These are phyloP conservation scores for Phialocephala subalpina DNA, from an alignment of 2,329 filamentous ascomycete genomes.

Conservation along the genomic window DNA sequence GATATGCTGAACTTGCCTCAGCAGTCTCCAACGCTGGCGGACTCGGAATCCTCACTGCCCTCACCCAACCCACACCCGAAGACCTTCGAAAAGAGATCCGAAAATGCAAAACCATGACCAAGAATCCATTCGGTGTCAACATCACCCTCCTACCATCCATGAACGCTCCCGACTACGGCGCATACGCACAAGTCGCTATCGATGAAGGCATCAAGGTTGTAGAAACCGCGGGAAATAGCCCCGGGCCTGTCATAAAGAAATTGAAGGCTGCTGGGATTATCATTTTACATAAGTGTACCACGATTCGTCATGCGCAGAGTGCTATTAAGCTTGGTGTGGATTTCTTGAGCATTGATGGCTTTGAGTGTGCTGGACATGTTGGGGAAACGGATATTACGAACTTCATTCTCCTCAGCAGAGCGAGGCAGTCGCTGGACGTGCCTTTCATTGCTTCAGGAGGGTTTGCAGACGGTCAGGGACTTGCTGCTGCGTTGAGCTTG, in stretches of 20 bases:
- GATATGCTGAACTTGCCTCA: conserved; percentile 79
- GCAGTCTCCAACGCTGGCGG: conserved; percentile 85
- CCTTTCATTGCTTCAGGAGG: conserved; percentile 97
- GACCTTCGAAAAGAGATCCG: conserved; percentile 94
- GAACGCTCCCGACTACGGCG: conserved; percentile 89
- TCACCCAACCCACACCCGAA: conserved; percentile 92
- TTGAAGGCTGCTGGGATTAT: conserved; percentile 82
- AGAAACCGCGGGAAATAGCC: conserved; percentile 90
- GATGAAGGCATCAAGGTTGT: conserved; percentile 92
- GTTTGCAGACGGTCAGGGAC: conserved; percentile 92
- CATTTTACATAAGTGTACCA: conserved; percentile 97
- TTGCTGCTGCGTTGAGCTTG: conserved; percentile 88
- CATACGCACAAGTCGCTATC: conserved; percentile 91
- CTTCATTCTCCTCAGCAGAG: conserved; percentile 85
- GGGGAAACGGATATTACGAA: conserved; percentile 90
- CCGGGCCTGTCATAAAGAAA: conserved; percentile 88
- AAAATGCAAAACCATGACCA: conserved; percentile 81
- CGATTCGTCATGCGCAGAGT: conserved; percentile 89
- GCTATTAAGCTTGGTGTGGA: conserved; percentile 95
- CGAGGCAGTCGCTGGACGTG: conserved; percentile 81
- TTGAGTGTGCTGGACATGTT: conserved; percentile 93
- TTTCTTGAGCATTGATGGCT: conserved; percentile 96
- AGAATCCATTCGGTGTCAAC: conserved; percentile 89
- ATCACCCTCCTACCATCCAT: conserved; percentile 91
- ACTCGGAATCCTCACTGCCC: conserved; percentile 82